Evolutionary conservation across 2,329 filamentous ascomycete genomes (phyloP).

Genomic region (Chaetoscypha palmicola): DNA sequence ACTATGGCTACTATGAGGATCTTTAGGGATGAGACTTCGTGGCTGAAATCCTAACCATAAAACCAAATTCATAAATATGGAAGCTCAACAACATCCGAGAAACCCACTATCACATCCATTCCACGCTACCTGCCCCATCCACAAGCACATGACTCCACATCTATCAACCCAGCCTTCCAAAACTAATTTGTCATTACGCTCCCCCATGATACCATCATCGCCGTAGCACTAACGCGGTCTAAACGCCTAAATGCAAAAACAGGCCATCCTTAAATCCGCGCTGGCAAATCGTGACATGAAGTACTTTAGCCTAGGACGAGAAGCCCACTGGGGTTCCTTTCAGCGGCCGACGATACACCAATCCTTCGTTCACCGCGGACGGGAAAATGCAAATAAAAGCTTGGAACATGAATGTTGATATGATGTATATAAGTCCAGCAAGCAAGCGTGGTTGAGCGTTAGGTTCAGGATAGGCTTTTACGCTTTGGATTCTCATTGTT

Average conservation of each 20-base stretch:
- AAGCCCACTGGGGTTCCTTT: not conserved
- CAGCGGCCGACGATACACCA: not conserved
- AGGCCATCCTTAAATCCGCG: not conserved
- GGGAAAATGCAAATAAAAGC: too few species aligned
- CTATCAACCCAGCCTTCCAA: not conserved
- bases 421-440: too few species aligned
- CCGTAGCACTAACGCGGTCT: not conserved
- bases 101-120: too few species aligned
- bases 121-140: not conserved
- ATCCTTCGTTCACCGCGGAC: too few species aligned
- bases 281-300: not conserved
- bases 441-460: too few species aligned
- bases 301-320: not conserved
- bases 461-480: not conserved
- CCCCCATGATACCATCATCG: not conserved
- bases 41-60: too few species aligned
- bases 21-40: too few species aligned
- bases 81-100: too few species aligned
- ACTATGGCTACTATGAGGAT: constrained; percentile 43
- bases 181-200: not conserved
- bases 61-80: too few species aligned
- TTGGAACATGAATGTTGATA: too few species aligned
- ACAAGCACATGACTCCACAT: not conserved
- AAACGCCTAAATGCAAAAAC: not conserved
- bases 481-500: not conserved